Conservation (phyloP, 2,329 filamentous ascomycete species). For the Ascochyta clinopodiicola region DNA sequence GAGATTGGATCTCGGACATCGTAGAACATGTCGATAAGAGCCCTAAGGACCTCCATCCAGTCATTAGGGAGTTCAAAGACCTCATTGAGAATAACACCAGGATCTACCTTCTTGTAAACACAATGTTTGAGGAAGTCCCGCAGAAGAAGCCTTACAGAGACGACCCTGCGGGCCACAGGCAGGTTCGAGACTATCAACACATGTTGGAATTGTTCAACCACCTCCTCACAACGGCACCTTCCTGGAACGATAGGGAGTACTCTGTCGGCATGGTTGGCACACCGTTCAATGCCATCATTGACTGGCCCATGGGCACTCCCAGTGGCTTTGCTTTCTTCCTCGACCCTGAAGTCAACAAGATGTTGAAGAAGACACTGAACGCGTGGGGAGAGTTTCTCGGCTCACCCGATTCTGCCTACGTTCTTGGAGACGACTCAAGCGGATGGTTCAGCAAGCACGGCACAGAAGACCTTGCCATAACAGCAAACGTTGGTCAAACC, state of each 20-base stretch:
- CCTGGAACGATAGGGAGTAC: slow-evolving; percentile 50
- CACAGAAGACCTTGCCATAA: slow-evolving; percentile 40
- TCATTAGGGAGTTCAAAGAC: slow-evolving; percentile 68
- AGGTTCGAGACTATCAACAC: slow-evolving; percentile 70
- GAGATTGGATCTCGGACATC: slow-evolving; percentile 66
- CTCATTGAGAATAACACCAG: slow-evolving; percentile 70
- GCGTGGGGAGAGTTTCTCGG: slow-evolving; percentile 53
- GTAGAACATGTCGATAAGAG: slow-evolving; percentile 63
- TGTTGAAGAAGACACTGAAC: slow-evolving; percentile 60
- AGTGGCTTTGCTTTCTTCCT: slow-evolving; percentile 63
- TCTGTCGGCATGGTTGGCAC: slow-evolving; percentile 58
- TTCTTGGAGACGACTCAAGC: slow-evolving; percentile 43
- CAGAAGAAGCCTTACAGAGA: slow-evolving; percentile 63
- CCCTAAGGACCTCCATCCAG: slow-evolving; percentile 61
- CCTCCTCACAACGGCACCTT: slow-evolving; percentile 49
- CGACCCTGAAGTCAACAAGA: slow-evolving; percentile 58
- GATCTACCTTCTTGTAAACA: slow-evolving; percentile 69
- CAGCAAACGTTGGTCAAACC: slow-evolving; percentile 26
- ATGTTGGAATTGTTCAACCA: slow-evolving; percentile 73
- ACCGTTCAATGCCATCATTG: slow-evolving; percentile 64
- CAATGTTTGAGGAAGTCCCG: slow-evolving; percentile 74
- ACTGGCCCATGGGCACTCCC: slow-evolving; percentile 64
- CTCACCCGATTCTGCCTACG: slow-evolving; percentile 46
- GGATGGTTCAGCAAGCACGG: slow-evolving; percentile 53
- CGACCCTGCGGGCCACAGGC: slow-evolving; percentile 67